Evolutionary conservation across 1,284 basidiomycete species (phyloP).

Genomic region (Microbotryum lychnidis-dioicae): DNA sequence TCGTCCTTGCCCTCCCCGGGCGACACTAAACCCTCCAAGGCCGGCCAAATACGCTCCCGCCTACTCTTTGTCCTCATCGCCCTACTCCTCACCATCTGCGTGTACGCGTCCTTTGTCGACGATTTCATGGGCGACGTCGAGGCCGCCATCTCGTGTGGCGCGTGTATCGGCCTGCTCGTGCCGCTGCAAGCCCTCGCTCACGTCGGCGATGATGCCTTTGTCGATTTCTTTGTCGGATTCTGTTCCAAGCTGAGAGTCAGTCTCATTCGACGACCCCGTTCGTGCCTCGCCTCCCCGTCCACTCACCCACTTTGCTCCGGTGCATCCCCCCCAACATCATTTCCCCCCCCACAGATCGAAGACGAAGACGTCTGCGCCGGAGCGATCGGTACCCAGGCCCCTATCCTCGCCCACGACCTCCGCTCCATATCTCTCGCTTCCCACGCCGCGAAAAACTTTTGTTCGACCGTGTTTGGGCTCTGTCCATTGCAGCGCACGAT

Average conservation of each 20-base stretch:
- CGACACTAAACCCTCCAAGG: not conserved
- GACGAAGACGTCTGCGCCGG: constrained; percentile 53
- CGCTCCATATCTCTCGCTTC: constrained; percentile 47
- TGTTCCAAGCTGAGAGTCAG: constrained; percentile 31
- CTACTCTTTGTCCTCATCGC: constrained; percentile 15
- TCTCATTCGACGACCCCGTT: not conserved
- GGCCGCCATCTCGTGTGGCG: constrained; percentile 27
- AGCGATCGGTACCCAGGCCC: constrained; percentile 48
- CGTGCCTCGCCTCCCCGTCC: not conserved
- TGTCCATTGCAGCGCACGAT: constrained; percentile 42
- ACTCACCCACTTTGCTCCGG: not conserved
- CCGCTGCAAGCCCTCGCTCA: constrained; percentile 33
- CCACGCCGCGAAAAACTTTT: constrained; percentile 51
- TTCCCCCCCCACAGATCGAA: constrained; percentile 31
- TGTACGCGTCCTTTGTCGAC: constrained; percentile 30
- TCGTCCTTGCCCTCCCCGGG: not conserved
- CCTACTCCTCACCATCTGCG: constrained; percentile 23
- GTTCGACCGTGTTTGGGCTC: constrained; percentile 52
- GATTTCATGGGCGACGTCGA: constrained; percentile 32
- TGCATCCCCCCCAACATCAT: not conserved
- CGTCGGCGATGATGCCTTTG: constrained; percentile 35
- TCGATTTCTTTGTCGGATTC: constrained; percentile 30
- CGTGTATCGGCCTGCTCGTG: constrained; percentile 33
- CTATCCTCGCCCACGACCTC: constrained; percentile 53
- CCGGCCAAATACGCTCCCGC: constrained; percentile 4